Conservation (phyloP, 1,284 basidiomycete species). For the Fomitopsis pinicola region DNA sequence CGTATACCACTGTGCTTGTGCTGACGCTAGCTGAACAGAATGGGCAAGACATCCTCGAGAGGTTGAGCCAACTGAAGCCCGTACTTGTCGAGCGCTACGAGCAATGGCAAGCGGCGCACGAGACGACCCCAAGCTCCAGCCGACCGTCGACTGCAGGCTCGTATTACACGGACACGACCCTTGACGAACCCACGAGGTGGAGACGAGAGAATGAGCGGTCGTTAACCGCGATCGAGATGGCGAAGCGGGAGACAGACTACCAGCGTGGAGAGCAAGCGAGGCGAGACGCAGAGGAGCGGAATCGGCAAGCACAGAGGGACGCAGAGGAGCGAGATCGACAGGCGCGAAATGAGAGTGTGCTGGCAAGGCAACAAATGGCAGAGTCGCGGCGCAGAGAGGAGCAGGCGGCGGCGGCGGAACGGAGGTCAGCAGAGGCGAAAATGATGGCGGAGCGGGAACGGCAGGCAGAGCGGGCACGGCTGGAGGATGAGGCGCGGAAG, state of each 20-base stretch:
- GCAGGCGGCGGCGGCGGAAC: constrained; percentile 17
- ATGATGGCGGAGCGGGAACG: constrained; percentile 24
- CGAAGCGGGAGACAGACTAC: constrained; percentile 31
- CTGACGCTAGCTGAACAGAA: constrained; percentile 39
- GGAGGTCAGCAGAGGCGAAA: constrained; percentile 20
- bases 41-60: constrained; percentile 59
- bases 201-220: constrained; percentile 28
- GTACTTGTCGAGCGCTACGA: constrained; percentile 34
- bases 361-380: constrained; percentile 16
- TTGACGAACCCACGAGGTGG: constrained; percentile 17
- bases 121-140: constrained; percentile 11
- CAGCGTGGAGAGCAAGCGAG: constrained; percentile 19
- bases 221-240: constrained; percentile 35
- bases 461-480: constrained; percentile 14
- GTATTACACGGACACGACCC: constrained; percentile 12
- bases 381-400: constrained; percentile 19
- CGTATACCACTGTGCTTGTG: background rate
- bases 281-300: constrained; percentile 20
- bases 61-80: constrained; percentile 31
- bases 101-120: constrained; percentile 23
- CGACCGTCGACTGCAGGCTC: constrained; percentile 17
- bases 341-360: constrained; percentile 17
- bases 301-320: constrained; percentile 18
- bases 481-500: constrained; percentile 24
- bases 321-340: constrained; percentile 21